phyloP scores from a whole-genome alignment of 2,329 filamentous ascomycete genomes.

The Rhynchosporium graminicola region DNA sequence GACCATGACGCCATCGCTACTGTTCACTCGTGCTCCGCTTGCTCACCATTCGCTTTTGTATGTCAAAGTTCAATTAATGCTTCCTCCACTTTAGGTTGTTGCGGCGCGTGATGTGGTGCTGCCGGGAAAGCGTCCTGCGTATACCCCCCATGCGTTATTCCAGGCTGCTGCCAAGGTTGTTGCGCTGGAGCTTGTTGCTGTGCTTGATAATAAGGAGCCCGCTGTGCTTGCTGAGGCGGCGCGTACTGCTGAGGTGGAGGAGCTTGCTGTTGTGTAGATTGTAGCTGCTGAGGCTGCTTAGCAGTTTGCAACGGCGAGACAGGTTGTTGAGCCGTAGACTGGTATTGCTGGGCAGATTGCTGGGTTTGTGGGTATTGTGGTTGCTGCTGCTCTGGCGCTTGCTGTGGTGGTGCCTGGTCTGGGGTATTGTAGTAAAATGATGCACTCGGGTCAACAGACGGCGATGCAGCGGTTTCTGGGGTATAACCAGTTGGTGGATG shows the following conservation, averaged over 20 bases:
- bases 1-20: conserved; percentile 27
- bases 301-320: conserved; percentile 33
- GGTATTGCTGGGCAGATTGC: conserved; percentile 41
- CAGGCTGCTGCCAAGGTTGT: conserved; percentile 43
- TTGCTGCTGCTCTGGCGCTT: conserved; percentile 40
- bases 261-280: not conserved
- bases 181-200: conserved; percentile 45
- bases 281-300: conserved; percentile 33
- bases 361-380: conserved; percentile 42
- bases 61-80: conserved; percentile 74
- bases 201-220: conserved; percentile 26
- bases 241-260: conserved; percentile 15
- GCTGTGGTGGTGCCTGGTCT: conserved; percentile 49
- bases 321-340: conserved; percentile 31
- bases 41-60: conserved; percentile 56
- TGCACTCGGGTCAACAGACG: conserved; percentile 53
- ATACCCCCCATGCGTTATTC: conserved; percentile 50
- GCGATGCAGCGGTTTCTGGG: conserved; percentile 41
- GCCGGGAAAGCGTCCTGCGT: conserved; percentile 65
- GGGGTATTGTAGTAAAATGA: conserved; percentile 58
- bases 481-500: conserved; percentile 42
- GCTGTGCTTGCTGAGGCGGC: conserved; percentile 27
- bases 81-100: conserved; percentile 64
- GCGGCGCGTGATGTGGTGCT: conserved; percentile 59
- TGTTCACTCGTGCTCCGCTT: no score